phyloP scores from a whole-genome alignment of 345 rosid genomes.

The Geranium brycei region DNA sequence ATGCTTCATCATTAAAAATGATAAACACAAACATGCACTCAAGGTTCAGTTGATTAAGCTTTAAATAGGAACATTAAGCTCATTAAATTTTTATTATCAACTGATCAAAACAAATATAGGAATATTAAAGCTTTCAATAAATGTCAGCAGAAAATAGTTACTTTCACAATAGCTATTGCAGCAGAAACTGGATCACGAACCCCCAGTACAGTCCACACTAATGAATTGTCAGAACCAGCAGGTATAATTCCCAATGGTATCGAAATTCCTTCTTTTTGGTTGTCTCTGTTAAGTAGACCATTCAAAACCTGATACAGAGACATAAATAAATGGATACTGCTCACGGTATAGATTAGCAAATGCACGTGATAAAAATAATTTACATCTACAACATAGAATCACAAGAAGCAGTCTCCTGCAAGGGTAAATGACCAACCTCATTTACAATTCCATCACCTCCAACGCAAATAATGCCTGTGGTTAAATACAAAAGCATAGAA shows the following conservation, averaged over 20 bases:
- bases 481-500: conserved; percentile 13
- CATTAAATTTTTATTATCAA: no score
- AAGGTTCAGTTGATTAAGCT: no score
- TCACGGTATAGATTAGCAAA: no score
- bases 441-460: conserved; percentile 98
- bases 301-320: conserved; percentile 55
- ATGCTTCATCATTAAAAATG: no score
- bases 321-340: no score
- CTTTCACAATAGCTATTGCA: conserved; percentile 92
- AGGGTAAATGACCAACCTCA: conserved; percentile 47
- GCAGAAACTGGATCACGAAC: conserved; percentile 95
- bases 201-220: conserved; percentile 96
- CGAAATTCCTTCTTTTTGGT: conserved; percentile 93
- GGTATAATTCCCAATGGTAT: conserved; percentile 98
- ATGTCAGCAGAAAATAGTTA: conserved; percentile 12
- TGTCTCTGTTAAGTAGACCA: conserved; percentile 76
- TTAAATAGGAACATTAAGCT: no score
- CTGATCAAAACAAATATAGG: no score
- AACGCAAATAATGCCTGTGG: conserved; percentile 82
- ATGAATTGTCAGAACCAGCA: conserved; percentile 96
- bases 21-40: no score
- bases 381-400: conserved; percentile 3
- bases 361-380: no score
- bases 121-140: not conserved
- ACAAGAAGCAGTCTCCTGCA: conserved; percentile 4